Base-by-base conservation (phyloP, 208 protist species). In the Trypanosoma platydactyli region DNA sequence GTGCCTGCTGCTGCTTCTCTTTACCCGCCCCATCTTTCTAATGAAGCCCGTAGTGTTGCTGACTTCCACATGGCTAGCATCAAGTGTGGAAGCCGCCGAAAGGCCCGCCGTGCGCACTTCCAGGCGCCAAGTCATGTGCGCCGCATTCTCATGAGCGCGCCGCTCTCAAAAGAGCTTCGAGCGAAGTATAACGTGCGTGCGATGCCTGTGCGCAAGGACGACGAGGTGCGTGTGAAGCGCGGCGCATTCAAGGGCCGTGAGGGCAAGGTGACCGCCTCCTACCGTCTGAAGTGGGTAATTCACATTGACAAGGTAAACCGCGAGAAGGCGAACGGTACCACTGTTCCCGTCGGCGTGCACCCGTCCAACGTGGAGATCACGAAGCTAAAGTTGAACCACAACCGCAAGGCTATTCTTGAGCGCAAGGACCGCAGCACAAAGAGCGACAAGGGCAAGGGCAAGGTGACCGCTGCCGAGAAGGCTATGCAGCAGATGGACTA, bases 361-460 rank as follows among this genome's bases (percentile, higher is more conserved):
- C 86, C 99, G 55, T 99, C 98, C 75, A 99, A 99, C 77, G 92
- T 99, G 56, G 90, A 99, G 79, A 98, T 99, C 86, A 99, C 96
- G 73, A 99, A 99, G 88, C 94, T 99, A 73, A 98, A 99, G 85
- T 80, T 99, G 41, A 98, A 99, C 86, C 95, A 98, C 77, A 87
- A 99, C 92, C 96, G 99, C 80, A 98, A 99, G 89, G 76, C 71
- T 40, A 92, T 99, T 71, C 88, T 99, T 46, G 97, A 96, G 60
- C 84, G 95, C 83, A 91, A 97, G 51, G 90, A 91, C 86, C 81
- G 86, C 81, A 86, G 77, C 74, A 81, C 79, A 51, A 94, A 89
- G 80, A 78, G 71, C 57, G 88, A 93, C 74, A 98, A 98, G 86
- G 84, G 77, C 58, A 97, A 97, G 92, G 68, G 68, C 45, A 97